Percentiles rank a stretch among this genome's conserved stretches.
phyloP scores from a whole-genome alignment of 2,329 filamentous ascomycete genomes.

The Verticillium nonalfalfae region DNA sequence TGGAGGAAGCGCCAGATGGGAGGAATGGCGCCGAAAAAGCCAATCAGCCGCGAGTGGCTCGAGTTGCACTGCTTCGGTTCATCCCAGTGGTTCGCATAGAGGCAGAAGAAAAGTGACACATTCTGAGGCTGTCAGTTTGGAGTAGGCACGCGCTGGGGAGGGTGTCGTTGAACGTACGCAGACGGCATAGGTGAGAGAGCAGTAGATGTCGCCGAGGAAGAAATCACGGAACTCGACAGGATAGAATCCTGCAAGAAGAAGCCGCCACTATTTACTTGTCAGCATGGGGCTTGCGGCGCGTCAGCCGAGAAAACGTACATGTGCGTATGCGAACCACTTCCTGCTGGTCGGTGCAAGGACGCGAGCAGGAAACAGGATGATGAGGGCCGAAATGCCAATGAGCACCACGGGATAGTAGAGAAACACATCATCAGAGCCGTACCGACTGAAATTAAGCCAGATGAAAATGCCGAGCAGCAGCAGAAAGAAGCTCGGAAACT shows the following conservation, averaged over 20 bases:
- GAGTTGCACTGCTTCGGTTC: constrained; percentile 78
- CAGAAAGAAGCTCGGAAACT: constrained; percentile 81
- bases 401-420: constrained; percentile 83
- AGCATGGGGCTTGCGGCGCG: background rate
- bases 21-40: constrained; percentile 78
- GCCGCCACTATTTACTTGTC: constrained; percentile 60
- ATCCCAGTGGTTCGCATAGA: constrained; percentile 76
- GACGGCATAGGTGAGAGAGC: constrained; percentile 85
- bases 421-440: constrained; percentile 62
- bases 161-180: constrained; percentile 51
- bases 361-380: constrained; percentile 72
- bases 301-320: constrained; percentile 49
- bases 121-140: constrained; percentile 48
- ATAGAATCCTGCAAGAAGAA: constrained; percentile 79
- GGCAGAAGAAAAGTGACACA: constrained; percentile 86
- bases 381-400: constrained; percentile 57
- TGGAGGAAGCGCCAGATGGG: constrained; percentile 88
- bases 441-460: constrained; percentile 80
- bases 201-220: constrained; percentile 96
- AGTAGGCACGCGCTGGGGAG: background rate
- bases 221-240: constrained; percentile 97
- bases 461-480: constrained; percentile 73
- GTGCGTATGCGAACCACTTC: constrained; percentile 83
- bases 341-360: constrained; percentile 71
- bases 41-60: constrained; percentile 71